Percentiles rank a stretch among this genome's conserved stretches.
Conservation (phyloP, 108 stramenopile genomes). For the Epipyxis sp. region DNA sequence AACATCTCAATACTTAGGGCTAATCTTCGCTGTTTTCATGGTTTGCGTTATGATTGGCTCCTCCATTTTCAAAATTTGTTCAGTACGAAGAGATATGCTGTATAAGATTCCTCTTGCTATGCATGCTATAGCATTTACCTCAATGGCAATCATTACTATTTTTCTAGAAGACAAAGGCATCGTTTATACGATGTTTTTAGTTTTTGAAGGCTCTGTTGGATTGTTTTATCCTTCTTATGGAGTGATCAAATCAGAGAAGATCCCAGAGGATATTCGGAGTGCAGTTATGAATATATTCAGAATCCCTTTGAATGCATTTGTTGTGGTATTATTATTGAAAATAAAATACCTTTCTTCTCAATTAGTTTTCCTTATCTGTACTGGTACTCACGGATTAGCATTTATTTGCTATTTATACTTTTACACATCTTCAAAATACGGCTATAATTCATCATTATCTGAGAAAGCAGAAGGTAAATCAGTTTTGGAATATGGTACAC, state of each 20-base stretch:
- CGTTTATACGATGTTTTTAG: constrained; percentile 34
- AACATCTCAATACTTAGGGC: constrained; percentile 23
- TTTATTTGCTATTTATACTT: constrained; percentile 30
- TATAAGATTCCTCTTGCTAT: constrained; percentile 29
- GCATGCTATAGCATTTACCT: constrained; percentile 14
- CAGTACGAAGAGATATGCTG: constrained; percentile 6
- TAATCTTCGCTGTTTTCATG: constrained; percentile 38
- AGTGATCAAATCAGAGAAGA: constrained; percentile 33
- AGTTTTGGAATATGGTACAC: no score
- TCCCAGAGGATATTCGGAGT: constrained; percentile 32
- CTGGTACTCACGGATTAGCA: neutral
- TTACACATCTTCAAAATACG: no score
- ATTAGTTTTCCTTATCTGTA: constrained; percentile 25
- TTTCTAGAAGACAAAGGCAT: constrained; percentile 5
- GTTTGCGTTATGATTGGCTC: constrained; percentile 38
- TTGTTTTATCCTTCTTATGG: constrained; percentile 43
- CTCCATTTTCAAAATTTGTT: constrained; percentile 25
- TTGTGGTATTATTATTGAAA: constrained; percentile 31
- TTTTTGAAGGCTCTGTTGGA: constrained; percentile 37
- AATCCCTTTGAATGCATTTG: constrained; percentile 37
- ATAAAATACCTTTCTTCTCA: constrained; percentile 24
- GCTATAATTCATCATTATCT: no score
- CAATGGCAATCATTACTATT: neutral
- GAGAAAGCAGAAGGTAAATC: no score
- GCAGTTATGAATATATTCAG: constrained; percentile 45